These are phyloP conservation scores for Solanum habrochaites DNA, from an alignment of 257 asterid species.

Conservation along the genomic window DNA sequence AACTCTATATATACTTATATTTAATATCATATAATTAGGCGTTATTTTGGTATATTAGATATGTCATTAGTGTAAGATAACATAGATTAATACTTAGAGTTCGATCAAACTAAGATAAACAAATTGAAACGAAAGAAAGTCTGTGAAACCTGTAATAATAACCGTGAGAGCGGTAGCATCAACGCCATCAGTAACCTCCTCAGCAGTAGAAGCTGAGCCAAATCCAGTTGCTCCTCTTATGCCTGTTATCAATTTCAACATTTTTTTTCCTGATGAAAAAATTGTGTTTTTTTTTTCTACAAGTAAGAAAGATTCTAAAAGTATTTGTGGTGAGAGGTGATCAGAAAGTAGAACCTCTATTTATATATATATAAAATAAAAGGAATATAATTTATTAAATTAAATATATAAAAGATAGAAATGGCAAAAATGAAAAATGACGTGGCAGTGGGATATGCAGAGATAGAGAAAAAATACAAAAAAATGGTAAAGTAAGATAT, in stretches of 20 bases:
- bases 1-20: too few relatives aligned
- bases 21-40: too few relatives aligned
- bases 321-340: background rate
- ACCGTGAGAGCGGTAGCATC: slow-evolving; percentile 41
- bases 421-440: background rate
- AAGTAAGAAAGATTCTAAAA: background rate
- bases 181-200: slow-evolving; percentile 36
- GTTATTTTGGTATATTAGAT: background rate
- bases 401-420: background rate
- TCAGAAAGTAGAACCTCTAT: background rate
- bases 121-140: background rate
- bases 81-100: too few relatives aligned
- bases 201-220: slow-evolving; percentile 51
- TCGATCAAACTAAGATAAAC: background rate
- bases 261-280: background rate
- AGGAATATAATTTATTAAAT: background rate
- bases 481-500: background rate
- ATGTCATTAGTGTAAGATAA: background rate
- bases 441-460: background rate
- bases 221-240: slow-evolving; percentile 37
- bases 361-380: background rate
- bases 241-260: slow-evolving; percentile 42
- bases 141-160: slow-evolving; percentile 32
- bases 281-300: background rate
- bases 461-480: background rate